These are phyloP conservation scores for Neofusicoccum cordaticola DNA, from an alignment of 2,329 filamentous ascomycete genomes.

Conservation along the genomic window DNA sequence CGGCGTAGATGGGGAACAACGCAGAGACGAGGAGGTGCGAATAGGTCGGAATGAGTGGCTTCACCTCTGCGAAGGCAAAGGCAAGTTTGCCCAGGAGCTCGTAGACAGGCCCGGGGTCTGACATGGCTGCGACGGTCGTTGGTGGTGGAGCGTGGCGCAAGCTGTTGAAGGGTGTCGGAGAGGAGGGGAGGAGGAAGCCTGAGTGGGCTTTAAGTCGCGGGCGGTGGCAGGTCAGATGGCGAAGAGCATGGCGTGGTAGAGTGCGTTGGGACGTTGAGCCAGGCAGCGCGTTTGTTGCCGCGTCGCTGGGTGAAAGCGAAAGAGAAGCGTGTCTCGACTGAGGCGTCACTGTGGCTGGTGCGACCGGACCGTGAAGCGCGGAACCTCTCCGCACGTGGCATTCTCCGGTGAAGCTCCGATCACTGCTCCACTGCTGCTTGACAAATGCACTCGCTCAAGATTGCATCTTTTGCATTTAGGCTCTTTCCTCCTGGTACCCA, in stretches of 20 bases:
- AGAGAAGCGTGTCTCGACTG: slow-evolving; percentile 1
- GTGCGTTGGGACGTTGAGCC: background rate
- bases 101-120: slow-evolving; percentile 19
- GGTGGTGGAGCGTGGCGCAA: background rate
- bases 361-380: background rate
- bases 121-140: slow-evolving; percentile 15
- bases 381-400: slow-evolving; percentile 1
- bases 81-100: slow-evolving; percentile 41
- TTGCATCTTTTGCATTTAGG: background rate
- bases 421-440: slow-evolving; percentile 1
- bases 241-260: background rate
- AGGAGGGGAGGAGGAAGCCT: background rate
- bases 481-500: background rate
- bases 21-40: slow-evolving; percentile 65
- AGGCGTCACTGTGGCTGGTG: slow-evolving; percentile 5
- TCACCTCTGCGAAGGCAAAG: slow-evolving; percentile 43
- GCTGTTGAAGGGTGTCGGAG: background rate
- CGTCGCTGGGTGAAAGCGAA: background rate
- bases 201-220: background rate
- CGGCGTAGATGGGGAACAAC: slow-evolving; percentile 78
- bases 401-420: slow-evolving; percentile 3
- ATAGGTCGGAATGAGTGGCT: slow-evolving; percentile 53
- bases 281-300: background rate
- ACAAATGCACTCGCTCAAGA: background rate
- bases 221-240: background rate